A percentile compares a stretch with the other conserved stretches of the same genome.
These are phyloP conservation scores for Eugenia klotzschiana DNA, from an alignment of 441 rosid species.

Conservation along the genomic window DNA sequence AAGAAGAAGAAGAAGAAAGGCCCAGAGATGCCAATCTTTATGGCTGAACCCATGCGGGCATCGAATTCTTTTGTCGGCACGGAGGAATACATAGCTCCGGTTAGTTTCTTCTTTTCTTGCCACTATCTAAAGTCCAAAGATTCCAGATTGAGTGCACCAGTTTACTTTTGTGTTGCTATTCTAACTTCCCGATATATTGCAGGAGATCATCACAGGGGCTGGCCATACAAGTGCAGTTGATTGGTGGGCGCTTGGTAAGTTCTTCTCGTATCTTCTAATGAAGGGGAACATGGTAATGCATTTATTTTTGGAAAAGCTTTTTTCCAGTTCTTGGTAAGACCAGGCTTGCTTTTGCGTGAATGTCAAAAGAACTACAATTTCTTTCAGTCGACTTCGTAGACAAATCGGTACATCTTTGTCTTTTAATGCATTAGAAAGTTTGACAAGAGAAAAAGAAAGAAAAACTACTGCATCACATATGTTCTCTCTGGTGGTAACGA, in stretches of 20 bases:
- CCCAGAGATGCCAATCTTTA: constrained; percentile 52
- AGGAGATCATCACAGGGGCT: constrained; percentile 85
- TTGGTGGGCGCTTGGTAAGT: constrained; percentile 98
- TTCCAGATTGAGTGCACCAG: not conserved
- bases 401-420: not conserved
- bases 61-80: constrained; percentile 98
- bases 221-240: constrained; percentile 98
- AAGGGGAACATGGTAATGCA: not conserved
- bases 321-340: not conserved
- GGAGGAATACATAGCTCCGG: constrained; percentile 97
- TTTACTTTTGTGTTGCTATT: not conserved
- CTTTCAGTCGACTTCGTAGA: not conserved
- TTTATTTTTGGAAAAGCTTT: not conserved
- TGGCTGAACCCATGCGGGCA: constrained; percentile 95
- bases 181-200: not conserved
- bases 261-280: not conserved
- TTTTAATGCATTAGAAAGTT: not conserved
- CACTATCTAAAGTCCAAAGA: not conserved
- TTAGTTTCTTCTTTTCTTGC: constrained; percentile 11
- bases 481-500: not conserved
- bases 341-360: not conserved
- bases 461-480: not conserved
- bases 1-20: constrained; percentile 16
- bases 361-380: not conserved
- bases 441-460: not conserved